Evolutionary conservation across 176 grass and related monocot genomes (phyloP).

Genomic region (Carex kokanica): DNA sequence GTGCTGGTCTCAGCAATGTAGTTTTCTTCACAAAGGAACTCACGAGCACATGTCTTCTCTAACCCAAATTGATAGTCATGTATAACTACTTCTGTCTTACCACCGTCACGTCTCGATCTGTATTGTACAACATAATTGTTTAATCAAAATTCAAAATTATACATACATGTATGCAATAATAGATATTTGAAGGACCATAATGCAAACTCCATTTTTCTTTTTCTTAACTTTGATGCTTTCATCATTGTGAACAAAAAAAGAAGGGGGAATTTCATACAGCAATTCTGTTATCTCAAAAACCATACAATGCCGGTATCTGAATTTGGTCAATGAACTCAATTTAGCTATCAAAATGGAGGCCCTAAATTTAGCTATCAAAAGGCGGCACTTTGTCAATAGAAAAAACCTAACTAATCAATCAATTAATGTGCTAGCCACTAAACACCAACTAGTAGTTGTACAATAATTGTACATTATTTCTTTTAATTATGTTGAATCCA

Average conservation of each 20-base stretch:
- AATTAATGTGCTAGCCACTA: conserved; percentile 14
- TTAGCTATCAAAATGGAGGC: not conserved
- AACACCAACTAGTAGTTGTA: not conserved
- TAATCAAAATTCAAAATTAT: not conserved
- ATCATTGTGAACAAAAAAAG: not conserved
- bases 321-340: not conserved
- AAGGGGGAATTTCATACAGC: no score
- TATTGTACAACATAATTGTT: not conserved
- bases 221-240: not conserved
- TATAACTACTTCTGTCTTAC: conserved; percentile 64
- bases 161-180: not conserved
- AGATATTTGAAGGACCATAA: not conserved
- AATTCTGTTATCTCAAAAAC: no score
- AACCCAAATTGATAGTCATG: conserved; percentile 77
- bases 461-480: not conserved
- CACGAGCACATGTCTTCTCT: conserved; percentile 46
- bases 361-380: not conserved
- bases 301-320: not conserved
- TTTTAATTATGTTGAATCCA: not conserved
- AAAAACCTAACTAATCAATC: not conserved
- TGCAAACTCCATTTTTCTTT: not conserved
- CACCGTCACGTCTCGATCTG: conserved; percentile 26
- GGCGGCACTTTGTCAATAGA: not conserved
- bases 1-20: conserved; percentile 25
- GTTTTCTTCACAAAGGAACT: conserved; percentile 85